Evolutionary conservation across 306 rosid species (phyloP).

Genomic region (Arachis stenosperma): DNA sequence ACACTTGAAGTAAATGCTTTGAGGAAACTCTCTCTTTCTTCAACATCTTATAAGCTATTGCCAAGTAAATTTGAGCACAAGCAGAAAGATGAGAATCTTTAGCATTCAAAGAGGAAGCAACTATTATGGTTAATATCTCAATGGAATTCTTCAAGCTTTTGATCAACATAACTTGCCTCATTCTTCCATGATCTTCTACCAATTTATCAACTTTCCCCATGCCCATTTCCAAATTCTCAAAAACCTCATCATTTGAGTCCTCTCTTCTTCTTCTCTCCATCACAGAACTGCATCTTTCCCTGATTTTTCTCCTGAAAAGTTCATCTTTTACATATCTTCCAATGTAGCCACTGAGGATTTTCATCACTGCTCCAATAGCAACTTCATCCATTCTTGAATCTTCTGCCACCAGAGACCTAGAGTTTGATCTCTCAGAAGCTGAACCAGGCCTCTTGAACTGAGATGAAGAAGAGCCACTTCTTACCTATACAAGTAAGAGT

Average conservation of each 20-base stretch:
- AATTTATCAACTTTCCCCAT: conserved; percentile 60
- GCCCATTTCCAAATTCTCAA: conserved; percentile 55
- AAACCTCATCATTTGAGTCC: conserved; percentile 45
- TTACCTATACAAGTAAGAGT: neutral
- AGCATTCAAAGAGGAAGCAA: conserved; percentile 47
- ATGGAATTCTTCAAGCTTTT: conserved; percentile 53
- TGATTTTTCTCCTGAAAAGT: conserved; percentile 50
- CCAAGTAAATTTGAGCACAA: conserved; percentile 74
- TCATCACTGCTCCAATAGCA: conserved; percentile 62
- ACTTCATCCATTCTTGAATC: conserved; percentile 59
- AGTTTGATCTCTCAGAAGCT: conserved; percentile 50
- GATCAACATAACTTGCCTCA: conserved; percentile 41
- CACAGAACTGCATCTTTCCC: conserved; percentile 56
- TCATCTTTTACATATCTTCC: conserved; percentile 72
- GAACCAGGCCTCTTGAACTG: conserved; percentile 47
- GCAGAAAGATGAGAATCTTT: conserved; percentile 58
- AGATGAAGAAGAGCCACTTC: conserved; percentile 52
- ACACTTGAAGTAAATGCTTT: conserved; percentile 70
- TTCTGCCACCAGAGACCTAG: conserved; percentile 48
- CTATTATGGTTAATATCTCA: conserved; percentile 50
- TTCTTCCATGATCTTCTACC: conserved; percentile 48
- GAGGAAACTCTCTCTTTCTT: conserved; percentile 64
- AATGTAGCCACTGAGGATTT: conserved; percentile 70
- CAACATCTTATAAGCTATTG: conserved; percentile 66
- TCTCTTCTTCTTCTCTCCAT: conserved; percentile 47